Conservation (phyloP, 495 filamentous ascomycete genomes). For the Talaromyces stipitatus region DNA sequence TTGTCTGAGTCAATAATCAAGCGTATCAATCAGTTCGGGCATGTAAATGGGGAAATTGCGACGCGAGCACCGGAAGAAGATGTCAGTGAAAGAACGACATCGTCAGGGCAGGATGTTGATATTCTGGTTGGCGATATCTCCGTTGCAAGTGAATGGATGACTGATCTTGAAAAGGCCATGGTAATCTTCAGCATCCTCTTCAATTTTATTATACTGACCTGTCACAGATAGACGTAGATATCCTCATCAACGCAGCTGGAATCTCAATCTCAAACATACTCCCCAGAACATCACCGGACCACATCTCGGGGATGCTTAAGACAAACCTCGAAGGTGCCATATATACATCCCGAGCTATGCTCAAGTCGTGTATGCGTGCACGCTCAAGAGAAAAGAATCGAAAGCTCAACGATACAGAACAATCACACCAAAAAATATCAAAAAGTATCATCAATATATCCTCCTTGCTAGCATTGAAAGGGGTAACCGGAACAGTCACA, state of each 20-base stretch:
- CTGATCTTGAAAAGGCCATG: constrained; percentile 34
- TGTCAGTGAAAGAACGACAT: constrained; percentile 9
- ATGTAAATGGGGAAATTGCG: constrained; percentile 7
- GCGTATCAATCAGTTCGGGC: not conserved
- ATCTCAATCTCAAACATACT: constrained; percentile 54
- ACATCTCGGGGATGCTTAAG: constrained; percentile 43
- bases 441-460: constrained; percentile 75
- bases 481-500: constrained; percentile 54
- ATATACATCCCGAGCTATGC: constrained; percentile 49
- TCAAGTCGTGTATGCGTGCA: constrained; percentile 34
- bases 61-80: constrained; percentile 16
- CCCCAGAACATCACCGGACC: constrained; percentile 25
- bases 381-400: constrained; percentile 20
- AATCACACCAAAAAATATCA: constrained; percentile 10
- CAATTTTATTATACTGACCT: not conserved
- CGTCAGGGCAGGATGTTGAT: not conserved
- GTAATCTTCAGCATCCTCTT: constrained; percentile 15
- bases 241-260: constrained; percentile 74
- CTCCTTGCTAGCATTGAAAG: constrained; percentile 59
- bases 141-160: constrained; percentile 34
- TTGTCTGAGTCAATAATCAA: constrained; percentile 5
- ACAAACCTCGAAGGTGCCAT: constrained; percentile 73
- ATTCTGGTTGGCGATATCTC: constrained; percentile 42
- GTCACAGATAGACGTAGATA: constrained; percentile 39
- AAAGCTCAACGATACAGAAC: not conserved